Percentiles rank a stretch among this genome's conserved stretches.
Evolutionary conservation across 2,329 filamentous ascomycete species (phyloP).

Genomic region (Lasiodiplodia theobromae): DNA sequence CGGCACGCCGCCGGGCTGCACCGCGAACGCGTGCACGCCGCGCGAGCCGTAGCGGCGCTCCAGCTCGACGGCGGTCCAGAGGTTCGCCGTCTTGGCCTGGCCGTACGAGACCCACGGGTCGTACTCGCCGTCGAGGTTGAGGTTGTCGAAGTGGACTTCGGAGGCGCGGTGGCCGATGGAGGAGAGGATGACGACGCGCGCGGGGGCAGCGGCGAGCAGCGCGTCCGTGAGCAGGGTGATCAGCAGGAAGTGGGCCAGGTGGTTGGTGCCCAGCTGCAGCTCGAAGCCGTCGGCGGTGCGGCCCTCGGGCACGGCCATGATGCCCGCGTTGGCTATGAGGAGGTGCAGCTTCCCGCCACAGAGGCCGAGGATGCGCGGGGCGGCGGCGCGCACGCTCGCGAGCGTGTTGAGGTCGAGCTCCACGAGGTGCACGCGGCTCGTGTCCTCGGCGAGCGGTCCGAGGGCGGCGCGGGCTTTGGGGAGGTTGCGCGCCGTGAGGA

Average conservation of each 20-base stretch:
- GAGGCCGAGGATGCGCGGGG: conserved; percentile 34
- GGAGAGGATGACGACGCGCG: conserved; percentile 56
- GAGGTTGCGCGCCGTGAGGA: conserved; percentile 53
- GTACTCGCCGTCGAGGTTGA: conserved; percentile 49
- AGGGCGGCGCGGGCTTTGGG: conserved; percentile 43
- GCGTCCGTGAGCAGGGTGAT: conserved; percentile 57
- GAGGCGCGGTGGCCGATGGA: conserved; percentile 52
- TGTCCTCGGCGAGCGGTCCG: conserved; percentile 21
- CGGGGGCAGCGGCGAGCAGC: conserved; percentile 49
- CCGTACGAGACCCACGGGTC: conserved; percentile 53
- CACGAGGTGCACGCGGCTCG: conserved; percentile 43
- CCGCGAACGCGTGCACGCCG: conserved; percentile 53
- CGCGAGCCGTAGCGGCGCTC: conserved; percentile 56
- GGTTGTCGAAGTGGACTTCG: conserved; percentile 48
- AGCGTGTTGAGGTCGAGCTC: conserved; percentile 36
- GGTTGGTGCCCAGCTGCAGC: conserved; percentile 61
- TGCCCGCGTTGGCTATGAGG: conserved; percentile 40
- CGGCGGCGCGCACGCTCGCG: conserved; percentile 35
- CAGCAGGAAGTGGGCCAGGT: conserved; percentile 63
- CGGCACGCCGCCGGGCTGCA: conserved; percentile 59
- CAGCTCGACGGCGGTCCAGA: conserved; percentile 60
- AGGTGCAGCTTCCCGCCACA: conserved; percentile 34
- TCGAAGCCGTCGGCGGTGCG: conserved; percentile 48
- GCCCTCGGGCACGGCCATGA: conserved; percentile 39
- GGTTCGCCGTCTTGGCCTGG: conserved; percentile 60